Conservation (phyloP, 2,329 filamentous ascomycete species). For the Epichloe bromicola region DNA sequence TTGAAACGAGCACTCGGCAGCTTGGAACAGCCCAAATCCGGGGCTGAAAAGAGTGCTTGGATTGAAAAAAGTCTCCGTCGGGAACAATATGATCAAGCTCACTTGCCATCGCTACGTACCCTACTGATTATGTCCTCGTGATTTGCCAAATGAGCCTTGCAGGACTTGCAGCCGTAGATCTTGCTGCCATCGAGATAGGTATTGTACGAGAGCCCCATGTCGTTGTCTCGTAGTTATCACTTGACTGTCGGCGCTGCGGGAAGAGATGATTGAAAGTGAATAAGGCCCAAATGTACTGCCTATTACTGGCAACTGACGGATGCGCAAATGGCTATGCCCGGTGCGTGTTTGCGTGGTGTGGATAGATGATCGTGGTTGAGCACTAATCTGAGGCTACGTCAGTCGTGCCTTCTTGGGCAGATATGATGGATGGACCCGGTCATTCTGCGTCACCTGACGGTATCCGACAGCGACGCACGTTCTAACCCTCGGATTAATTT, state of each 20-base stretch:
- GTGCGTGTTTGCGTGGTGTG: background rate
- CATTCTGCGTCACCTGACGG: background rate
- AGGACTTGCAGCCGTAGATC: conserved; percentile 87
- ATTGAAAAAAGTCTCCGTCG: background rate
- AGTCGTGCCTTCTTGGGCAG: background rate
- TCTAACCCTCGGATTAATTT: background rate
- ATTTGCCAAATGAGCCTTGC: conserved; percentile 91
- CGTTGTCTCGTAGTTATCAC: background rate
- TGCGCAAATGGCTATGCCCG: background rate
- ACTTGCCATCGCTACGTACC: conserved; percentile 36
- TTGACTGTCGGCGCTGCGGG: background rate
- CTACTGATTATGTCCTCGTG: conserved; percentile 93
- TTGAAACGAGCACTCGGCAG: background rate
- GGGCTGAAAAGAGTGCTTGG: background rate
- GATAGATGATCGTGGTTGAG: background rate
- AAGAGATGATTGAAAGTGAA: background rate
- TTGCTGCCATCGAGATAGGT: conserved; percentile 75
- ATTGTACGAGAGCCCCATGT: conserved; percentile 85
- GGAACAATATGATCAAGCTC: background rate
- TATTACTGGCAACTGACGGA: background rate
- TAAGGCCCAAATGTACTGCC: background rate
- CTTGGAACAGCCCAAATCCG: background rate
- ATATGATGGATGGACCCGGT: background rate
- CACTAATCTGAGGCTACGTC: conserved; percentile 1
- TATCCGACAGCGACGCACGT: background rate